Conservation (phyloP, 2,329 filamentous ascomycete genomes). For the Polytolypa hystricis region DNA sequence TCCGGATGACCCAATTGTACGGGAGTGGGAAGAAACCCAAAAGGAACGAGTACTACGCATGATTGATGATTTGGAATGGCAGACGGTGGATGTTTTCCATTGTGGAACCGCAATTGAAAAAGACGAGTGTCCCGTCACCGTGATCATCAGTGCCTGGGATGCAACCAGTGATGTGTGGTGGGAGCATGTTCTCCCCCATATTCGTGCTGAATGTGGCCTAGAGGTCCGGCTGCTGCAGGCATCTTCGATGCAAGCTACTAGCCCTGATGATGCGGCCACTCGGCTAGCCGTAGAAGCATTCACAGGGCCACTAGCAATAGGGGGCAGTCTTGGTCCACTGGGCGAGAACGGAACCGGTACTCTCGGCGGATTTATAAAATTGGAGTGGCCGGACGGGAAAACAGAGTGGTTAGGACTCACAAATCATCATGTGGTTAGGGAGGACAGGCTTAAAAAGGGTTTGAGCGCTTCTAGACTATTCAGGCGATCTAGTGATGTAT, state of each 20-base stretch:
- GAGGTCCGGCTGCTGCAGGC: neutral
- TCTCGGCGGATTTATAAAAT: neutral
- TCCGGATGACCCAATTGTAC: neutral
- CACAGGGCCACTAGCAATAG: neutral
- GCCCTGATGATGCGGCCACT: neutral
- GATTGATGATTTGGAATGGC: neutral
- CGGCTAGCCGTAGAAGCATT: neutral
- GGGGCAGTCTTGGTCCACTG: neutral
- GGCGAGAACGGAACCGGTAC: neutral
- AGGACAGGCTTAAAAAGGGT: neutral
- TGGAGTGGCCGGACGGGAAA: neutral
- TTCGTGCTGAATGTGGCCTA: neutral
- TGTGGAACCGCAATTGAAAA: neutral
- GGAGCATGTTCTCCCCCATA: neutral
- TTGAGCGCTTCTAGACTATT: neutral
- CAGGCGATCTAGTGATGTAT: neutral
- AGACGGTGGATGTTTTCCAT: neutral
- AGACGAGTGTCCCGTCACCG: neutral
- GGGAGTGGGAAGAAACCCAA: neutral
- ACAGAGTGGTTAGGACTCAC: neutral
- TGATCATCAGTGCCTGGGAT: neutral
- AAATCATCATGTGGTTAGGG: neutral
- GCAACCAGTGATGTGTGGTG: neutral
- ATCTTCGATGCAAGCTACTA: neutral
- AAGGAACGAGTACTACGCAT: neutral